phyloP scores from a whole-genome alignment of 1,139 yeast genomes.

The Blastobotrys niveus region DNA sequence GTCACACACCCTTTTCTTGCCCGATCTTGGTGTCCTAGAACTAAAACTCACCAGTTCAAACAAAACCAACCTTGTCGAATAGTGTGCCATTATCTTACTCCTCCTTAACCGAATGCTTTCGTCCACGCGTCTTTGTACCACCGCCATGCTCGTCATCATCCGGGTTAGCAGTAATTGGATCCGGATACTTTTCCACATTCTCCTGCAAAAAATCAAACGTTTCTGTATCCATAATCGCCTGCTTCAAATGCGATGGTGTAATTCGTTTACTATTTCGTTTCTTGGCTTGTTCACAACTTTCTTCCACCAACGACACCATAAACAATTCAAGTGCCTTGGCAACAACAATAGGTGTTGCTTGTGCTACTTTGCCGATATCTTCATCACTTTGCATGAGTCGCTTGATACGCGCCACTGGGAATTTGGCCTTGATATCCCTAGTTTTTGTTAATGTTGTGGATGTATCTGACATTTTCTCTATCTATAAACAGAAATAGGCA shows the following conservation, averaged over 20 bases:
- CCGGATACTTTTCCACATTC: slow-evolving; percentile 55
- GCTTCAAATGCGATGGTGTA: slow-evolving; percentile 73
- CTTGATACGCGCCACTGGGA: slow-evolving; percentile 95
- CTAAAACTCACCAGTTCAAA: background rate
- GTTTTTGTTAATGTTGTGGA: background rate
- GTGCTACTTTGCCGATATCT: slow-evolving; percentile 97
- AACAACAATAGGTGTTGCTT: slow-evolving; percentile 94
- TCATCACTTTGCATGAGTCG: slow-evolving; percentile 97
- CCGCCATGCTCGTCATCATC: slow-evolving; percentile 9
- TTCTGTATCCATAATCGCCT: slow-evolving; percentile 80
- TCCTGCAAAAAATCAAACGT: slow-evolving; percentile 88
- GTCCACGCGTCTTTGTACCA: slow-evolving; percentile 6
- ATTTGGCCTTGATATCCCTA: slow-evolving; percentile 71
- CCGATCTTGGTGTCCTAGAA: too few species aligned
- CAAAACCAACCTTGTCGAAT: background rate
- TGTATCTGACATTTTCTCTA: background rate
- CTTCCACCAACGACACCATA: slow-evolving; percentile 83
- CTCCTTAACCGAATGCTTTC: background rate
- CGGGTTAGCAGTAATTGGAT: slow-evolving; percentile 29
- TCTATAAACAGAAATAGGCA: background rate
- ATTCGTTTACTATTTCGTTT: slow-evolving; percentile 74
- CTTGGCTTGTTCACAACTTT: slow-evolving; percentile 73
- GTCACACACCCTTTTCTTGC: too few species aligned
- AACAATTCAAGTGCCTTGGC: slow-evolving; percentile 92
- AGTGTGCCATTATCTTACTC: background rate